Evolutionary conservation across 2,329 filamentous ascomycete genomes (phyloP).

Genomic region (Sarocladium kiliense): DNA sequence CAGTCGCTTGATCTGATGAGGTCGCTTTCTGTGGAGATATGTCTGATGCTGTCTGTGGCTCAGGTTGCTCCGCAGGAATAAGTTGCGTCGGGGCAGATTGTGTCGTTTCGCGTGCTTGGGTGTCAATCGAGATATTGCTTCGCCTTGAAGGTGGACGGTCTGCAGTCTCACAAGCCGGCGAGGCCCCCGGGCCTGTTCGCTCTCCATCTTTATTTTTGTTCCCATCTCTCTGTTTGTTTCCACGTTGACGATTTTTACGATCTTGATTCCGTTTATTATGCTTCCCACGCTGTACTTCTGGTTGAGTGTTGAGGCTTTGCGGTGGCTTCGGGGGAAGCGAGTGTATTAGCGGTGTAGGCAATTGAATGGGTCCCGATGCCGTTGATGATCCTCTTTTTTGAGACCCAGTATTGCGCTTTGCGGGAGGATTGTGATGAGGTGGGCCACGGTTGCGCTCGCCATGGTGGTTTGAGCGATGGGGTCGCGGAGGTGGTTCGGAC

Average conservation of each 20-base stretch:
- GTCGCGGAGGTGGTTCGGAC: background rate
- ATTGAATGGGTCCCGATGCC: background rate
- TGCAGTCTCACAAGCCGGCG: background rate
- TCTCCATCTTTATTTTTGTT: background rate
- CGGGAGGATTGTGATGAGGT: background rate
- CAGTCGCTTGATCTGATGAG: too few relatives aligned
- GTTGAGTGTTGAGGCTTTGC: background rate
- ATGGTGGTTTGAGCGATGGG: background rate
- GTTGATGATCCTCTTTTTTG: background rate
- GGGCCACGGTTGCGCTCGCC: background rate
- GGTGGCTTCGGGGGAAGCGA: slow-evolving; percentile 9
- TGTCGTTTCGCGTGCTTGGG: background rate
- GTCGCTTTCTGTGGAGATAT: background rate
- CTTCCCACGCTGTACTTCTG: background rate
- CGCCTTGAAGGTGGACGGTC: background rate
- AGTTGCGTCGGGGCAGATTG: background rate
- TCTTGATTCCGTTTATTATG: background rate
- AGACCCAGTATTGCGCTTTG: background rate
- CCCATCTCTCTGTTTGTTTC: background rate
- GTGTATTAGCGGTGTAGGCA: slow-evolving; percentile 4
- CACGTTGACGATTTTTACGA: background rate
- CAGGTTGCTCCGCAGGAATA: too few relatives aligned
- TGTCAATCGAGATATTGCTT: background rate
- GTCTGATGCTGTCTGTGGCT: background rate
- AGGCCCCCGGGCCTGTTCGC: background rate